Conservation (phyloP, 768 basidiomycete species). For the Hortiboletus flavorubellus region DNA sequence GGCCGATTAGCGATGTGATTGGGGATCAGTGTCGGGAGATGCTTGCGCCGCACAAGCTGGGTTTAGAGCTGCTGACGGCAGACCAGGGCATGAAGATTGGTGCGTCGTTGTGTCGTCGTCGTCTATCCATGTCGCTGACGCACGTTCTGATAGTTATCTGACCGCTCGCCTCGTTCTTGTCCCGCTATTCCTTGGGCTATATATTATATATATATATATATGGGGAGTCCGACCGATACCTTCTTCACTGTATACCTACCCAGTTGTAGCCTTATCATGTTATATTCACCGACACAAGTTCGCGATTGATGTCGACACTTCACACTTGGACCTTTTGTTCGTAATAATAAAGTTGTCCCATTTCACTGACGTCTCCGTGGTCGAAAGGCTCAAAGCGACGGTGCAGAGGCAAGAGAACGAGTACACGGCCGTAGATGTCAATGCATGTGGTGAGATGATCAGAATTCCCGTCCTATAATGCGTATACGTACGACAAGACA, state of each 20-base stretch:
- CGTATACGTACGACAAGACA: conserved; percentile 20
- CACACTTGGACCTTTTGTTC: not conserved
- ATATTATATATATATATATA: conserved; percentile 7
- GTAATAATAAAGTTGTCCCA: no score
- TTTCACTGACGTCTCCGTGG: not conserved
- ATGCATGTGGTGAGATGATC: conserved; percentile 16
- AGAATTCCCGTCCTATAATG: conserved; percentile 27
- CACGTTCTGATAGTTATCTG: conserved; percentile 35
- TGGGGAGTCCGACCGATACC: conserved; percentile 18
- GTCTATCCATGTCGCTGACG: not conserved
- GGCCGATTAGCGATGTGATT: conserved; percentile 64
- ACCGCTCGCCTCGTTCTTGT: conserved; percentile 9
- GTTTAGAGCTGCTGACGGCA: conserved; percentile 65
- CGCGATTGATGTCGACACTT: not conserved
- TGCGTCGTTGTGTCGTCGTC: conserved; percentile 36
- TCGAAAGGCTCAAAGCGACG: not conserved
- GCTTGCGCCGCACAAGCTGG: conserved; percentile 59
- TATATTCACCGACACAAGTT: not conserved
- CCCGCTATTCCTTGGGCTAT: not conserved
- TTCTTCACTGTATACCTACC: conserved; percentile 33
- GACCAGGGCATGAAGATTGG: conserved; percentile 81
- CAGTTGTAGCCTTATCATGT: conserved; percentile 36
- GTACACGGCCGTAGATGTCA: conserved; percentile 4
- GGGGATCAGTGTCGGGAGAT: conserved; percentile 66
- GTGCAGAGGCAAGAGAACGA: not conserved